Conservation (phyloP, 2,329 filamentous ascomycete genomes). For the Calonectria ilicicola region DNA sequence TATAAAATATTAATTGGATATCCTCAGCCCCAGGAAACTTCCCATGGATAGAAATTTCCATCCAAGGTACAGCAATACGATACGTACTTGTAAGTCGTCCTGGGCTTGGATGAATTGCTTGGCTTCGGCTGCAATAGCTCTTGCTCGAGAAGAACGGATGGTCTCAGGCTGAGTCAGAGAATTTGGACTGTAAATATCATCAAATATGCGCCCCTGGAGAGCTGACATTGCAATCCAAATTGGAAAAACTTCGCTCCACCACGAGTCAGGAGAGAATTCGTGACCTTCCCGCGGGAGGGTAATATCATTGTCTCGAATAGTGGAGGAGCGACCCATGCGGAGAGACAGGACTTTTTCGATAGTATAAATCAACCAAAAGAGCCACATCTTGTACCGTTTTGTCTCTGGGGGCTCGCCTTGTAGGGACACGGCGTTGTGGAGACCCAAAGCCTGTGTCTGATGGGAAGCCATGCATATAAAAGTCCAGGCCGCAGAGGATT, state of each 20-base stretch:
- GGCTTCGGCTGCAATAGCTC: constrained; percentile 27
- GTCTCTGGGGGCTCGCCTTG: constrained; percentile 16
- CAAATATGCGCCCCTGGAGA: constrained; percentile 41
- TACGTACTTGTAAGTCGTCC: constrained; percentile 7
- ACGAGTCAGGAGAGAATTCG: neutral
- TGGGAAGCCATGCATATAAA: constrained; percentile 35
- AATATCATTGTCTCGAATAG: constrained; percentile 42
- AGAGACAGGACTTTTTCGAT: constrained; percentile 41
- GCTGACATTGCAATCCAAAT: constrained; percentile 31
- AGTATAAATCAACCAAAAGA: constrained; percentile 44
- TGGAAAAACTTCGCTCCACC: constrained; percentile 1
- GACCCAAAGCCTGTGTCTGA: constrained; percentile 33
- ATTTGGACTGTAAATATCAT: constrained; percentile 43
- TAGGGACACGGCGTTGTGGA: constrained; percentile 32
- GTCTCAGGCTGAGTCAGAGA: constrained; percentile 34
- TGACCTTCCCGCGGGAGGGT: constrained; percentile 28
- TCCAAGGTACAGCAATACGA: no score
- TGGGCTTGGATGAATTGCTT: neutral
- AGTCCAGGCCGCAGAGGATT: constrained; percentile 35
- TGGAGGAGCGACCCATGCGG: constrained; percentile 41
- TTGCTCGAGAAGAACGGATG: constrained; percentile 32
- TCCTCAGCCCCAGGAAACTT: neutral
- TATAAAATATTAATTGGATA: neutral
- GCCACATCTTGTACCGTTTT: constrained; percentile 18
- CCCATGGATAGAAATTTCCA: neutral